Percentiles rank a stretch among this genome's conserved stretches.
These are phyloP conservation scores for Alternaria burnsii DNA, from an alignment of 2,329 filamentous ascomycete genomes.

Conservation along the genomic window DNA sequence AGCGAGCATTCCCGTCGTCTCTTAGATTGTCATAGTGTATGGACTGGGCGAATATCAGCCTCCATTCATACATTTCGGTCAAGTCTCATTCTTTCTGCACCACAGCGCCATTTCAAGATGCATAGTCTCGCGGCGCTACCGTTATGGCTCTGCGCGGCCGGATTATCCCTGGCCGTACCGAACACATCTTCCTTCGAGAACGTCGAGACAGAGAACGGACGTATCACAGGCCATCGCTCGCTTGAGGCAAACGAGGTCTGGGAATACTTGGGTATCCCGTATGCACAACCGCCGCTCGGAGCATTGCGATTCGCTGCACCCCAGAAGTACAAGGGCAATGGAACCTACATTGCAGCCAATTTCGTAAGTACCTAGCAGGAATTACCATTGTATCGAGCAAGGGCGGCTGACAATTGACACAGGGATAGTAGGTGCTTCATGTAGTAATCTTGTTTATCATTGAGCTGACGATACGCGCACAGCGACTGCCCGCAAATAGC, in stretches of 20 bases:
- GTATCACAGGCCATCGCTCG: constrained; percentile 35
- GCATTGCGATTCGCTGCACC: constrained; percentile 42
- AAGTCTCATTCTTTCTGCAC: neutral
- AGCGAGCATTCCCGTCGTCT: neutral
- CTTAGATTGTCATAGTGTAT: no score
- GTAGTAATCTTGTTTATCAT: neutral
- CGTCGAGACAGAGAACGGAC: constrained; percentile 28
- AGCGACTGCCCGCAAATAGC: constrained; percentile 30
- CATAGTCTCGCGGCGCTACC: neutral
- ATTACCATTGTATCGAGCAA: neutral
- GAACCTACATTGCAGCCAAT: constrained; percentile 16
- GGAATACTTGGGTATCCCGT: constrained; percentile 49
- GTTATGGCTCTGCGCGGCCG: neutral
- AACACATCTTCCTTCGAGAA: constrained; percentile 21
- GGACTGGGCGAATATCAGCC: neutral
- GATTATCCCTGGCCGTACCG: neutral
- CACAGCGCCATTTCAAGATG: neutral
- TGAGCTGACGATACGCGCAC: constrained; percentile 5
- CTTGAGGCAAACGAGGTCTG: constrained; percentile 25
- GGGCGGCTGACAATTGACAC: neutral
- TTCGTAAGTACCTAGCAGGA: constrained; percentile 18
- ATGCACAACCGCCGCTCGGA: constrained; percentile 43
- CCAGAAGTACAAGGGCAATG: constrained; percentile 16
- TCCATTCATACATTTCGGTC: neutral
- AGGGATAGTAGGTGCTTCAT: constrained; percentile 22